A percentile compares a stretch with the other conserved stretches of the same genome.
Conservation (phyloP, 208 protist species). For the Naegleria fowleri region DNA sequence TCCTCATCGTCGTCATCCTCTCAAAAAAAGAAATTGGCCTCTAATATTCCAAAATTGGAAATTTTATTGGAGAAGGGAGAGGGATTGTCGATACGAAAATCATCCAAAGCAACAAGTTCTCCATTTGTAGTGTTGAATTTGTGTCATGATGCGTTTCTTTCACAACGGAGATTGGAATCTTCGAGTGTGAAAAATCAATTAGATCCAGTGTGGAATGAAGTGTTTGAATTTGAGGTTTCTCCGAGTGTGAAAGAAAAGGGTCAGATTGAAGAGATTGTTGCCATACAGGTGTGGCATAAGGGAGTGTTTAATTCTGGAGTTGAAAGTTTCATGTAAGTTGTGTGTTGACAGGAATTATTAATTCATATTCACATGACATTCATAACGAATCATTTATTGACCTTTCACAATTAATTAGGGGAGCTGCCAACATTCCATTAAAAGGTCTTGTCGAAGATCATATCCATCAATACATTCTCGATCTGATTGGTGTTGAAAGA, state of each 20-base stretch:
- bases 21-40: background rate
- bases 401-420: background rate
- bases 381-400: no score
- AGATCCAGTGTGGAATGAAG: background rate
- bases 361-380: no score
- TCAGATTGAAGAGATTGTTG: background rate
- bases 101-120: background rate
- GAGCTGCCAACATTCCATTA: background rate
- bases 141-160: background rate
- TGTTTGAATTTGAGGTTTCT: slow-evolving; percentile 4
- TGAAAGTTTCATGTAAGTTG: background rate
- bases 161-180: background rate
- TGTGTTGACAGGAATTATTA: no score
- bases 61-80: slow-evolving; percentile 1
- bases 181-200: background rate
- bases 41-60: background rate
- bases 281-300: background rate
- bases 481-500: background rate
- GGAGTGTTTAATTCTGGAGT: background rate
- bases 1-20: background rate
- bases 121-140: background rate
- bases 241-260: background rate
- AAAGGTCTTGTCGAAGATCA: background rate
- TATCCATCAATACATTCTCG: background rate
- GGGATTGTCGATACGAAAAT: background rate